These are phyloP conservation scores for Malus hybrid DNA, from an alignment of 331 rosid species.

Conservation along the genomic window DNA sequence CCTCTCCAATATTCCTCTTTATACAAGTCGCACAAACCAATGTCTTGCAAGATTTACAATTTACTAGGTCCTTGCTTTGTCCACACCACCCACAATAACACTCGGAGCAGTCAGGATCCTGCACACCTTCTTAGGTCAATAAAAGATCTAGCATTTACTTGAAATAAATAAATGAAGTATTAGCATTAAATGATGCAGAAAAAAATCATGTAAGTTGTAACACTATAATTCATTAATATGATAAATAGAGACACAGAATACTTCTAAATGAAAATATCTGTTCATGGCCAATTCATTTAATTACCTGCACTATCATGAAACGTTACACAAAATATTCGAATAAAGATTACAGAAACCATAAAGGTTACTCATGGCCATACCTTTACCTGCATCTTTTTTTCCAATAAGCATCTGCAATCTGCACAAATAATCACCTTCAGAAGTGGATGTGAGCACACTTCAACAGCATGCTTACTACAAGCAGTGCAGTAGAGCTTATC, in stretches of 20 bases:
- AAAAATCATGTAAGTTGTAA: background rate
- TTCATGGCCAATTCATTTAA: background rate
- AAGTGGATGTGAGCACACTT: slow-evolving; percentile 59
- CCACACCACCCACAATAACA: slow-evolving; percentile 86
- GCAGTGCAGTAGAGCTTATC: slow-evolving; percentile 54
- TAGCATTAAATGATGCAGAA: background rate
- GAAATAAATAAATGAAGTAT: background rate
- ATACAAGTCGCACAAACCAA: slow-evolving; percentile 58
- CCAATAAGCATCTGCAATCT: slow-evolving; percentile 51
- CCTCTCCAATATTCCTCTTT: slow-evolving; percentile 60
- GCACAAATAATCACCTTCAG: slow-evolving; percentile 64
- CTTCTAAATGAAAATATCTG: background rate
- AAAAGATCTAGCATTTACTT: slow-evolving; percentile 13
- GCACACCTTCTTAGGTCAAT: slow-evolving; percentile 27
- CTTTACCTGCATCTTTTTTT: slow-evolving; percentile 40
- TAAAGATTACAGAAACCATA: slow-evolving; percentile 1
- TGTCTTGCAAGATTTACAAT: slow-evolving; percentile 57
- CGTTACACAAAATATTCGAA: background rate
- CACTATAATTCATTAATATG: background rate
- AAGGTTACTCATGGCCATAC: slow-evolving; percentile 23
- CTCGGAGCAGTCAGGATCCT: slow-evolving; percentile 56
- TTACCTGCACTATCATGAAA: background rate
- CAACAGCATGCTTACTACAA: slow-evolving; percentile 42
- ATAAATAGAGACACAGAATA: background rate
- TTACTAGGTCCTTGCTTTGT: slow-evolving; percentile 40